A percentile compares a stretch with the other conserved stretches of the same genome.
phyloP scores from a whole-genome alignment of 163 green algal species.

The Coccomyxa subellipsoidea region DNA sequence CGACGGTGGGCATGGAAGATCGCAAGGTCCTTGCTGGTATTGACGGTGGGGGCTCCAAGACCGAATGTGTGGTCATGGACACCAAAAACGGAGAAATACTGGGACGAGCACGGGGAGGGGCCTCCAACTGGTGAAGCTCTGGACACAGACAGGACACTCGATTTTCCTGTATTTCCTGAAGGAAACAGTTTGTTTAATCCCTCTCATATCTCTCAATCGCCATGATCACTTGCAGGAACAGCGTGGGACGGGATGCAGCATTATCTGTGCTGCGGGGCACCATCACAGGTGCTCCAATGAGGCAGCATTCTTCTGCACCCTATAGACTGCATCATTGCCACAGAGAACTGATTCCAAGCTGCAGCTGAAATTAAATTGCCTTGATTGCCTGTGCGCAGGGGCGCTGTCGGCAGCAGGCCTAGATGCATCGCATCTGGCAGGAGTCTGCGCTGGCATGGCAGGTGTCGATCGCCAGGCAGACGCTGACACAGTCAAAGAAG shows the following conservation, averaged over 20 bases:
- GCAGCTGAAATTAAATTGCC: background rate
- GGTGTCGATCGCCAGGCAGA: background rate
- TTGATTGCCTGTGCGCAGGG: background rate
- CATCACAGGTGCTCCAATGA: background rate
- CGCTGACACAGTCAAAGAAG: background rate
- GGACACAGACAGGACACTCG: too few species aligned
- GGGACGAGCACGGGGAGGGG: background rate
- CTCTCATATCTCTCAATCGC: background rate
- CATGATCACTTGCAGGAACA: slow-evolving; percentile 3
- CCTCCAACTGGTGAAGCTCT: slow-evolving; percentile 5
- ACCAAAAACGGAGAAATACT: background rate
- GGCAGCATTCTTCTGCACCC: too few species aligned
- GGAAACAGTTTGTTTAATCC: background rate
- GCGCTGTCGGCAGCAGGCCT: background rate
- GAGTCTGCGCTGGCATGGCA: background rate
- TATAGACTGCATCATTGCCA: background rate
- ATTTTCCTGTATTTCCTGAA: background rate
- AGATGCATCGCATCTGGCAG: background rate
- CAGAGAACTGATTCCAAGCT: too few species aligned
- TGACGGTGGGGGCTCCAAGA: slow-evolving; percentile 7
- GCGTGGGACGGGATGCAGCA: background rate
- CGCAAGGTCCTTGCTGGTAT: background rate
- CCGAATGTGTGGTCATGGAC: background rate
- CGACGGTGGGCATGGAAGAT: background rate
- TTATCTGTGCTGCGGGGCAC: background rate